phyloP scores from a whole-genome alignment of 31 red algal species.

The Asparagopsis taxiformis region DNA sequence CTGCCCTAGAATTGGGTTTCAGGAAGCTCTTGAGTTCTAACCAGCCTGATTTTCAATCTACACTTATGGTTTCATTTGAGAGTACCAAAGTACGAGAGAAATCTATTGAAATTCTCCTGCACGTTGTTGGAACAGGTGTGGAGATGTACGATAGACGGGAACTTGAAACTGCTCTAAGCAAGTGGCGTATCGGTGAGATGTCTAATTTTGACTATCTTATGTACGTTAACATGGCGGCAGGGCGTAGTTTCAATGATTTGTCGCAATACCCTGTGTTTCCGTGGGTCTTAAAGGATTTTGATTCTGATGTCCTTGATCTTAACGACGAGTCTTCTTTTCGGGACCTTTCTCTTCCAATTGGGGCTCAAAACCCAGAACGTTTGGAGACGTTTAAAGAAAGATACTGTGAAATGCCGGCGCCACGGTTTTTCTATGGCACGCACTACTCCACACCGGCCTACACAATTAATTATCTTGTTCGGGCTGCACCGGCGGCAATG shows the following conservation, averaged over 20 bases:
- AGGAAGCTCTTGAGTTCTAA: not conserved
- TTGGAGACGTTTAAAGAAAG: slow-evolving; percentile 38
- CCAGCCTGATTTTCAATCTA: not conserved
- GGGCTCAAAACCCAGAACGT: slow-evolving; percentile 37
- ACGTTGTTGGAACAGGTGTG: slow-evolving; percentile 10
- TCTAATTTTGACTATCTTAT: slow-evolving; percentile 87
- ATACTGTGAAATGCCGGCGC: slow-evolving; percentile 54
- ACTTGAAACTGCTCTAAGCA: slow-evolving; percentile 31
- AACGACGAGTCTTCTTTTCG: slow-evolving; percentile 55
- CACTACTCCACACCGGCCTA: slow-evolving; percentile 91
- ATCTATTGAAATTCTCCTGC: slow-evolving; percentile 22
- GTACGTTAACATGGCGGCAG: slow-evolving; percentile 76
- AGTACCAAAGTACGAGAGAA: slow-evolving; percentile 15
- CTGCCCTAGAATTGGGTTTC: slow-evolving; percentile 51
- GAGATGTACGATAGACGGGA: slow-evolving; percentile 42
- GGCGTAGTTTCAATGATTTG: slow-evolving; percentile 84
- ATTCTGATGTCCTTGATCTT: slow-evolving; percentile 54
- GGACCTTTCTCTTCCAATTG: slow-evolving; percentile 75
- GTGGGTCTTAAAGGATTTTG: slow-evolving; percentile 84
- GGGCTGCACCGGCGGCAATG: slow-evolving; percentile 74
- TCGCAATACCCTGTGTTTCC: slow-evolving; percentile 93
- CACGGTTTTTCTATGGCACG: slow-evolving; percentile 87
- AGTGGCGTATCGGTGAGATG: slow-evolving; percentile 62
- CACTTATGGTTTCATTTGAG: slow-evolving; percentile 61
- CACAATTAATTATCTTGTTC: slow-evolving; percentile 81